phyloP scores from a whole-genome alignment of 345 rosid species.

The Clausena lansium region DNA sequence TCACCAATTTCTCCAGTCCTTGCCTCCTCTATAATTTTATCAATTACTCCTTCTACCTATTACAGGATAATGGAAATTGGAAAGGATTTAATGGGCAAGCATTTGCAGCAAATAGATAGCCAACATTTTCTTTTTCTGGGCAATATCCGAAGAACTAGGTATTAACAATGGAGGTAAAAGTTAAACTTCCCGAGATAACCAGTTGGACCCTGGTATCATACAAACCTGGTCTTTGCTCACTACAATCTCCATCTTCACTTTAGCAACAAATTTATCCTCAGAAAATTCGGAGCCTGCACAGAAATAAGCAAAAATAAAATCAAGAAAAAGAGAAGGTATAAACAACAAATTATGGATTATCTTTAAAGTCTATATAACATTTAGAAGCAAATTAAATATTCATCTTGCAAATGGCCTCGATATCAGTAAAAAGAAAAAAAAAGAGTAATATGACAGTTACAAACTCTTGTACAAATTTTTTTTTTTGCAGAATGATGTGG shows the following conservation, averaged over 20 bases:
- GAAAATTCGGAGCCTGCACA: slow-evolving; percentile 83
- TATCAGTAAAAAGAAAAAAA: background rate
- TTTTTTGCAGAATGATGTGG: no score
- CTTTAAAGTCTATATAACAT: background rate
- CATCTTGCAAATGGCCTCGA: background rate
- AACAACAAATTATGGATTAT: background rate
- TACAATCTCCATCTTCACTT: slow-evolving; percentile 90
- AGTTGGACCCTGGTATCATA: background rate
- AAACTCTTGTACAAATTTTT: no score
- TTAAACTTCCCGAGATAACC: slow-evolving; percentile 5
- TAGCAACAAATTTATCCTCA: slow-evolving; percentile 79
- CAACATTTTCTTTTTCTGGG: background rate
- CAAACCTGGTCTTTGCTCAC: slow-evolving; percentile 78
- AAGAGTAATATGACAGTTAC: no score
- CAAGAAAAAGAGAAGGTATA: background rate
- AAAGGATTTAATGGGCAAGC: background rate
- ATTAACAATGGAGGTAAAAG: background rate
- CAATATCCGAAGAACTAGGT: background rate
- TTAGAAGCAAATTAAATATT: background rate
- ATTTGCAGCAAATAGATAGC: background rate
- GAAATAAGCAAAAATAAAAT: slow-evolving; percentile 12
- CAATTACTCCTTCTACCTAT: slow-evolving; percentile 80
- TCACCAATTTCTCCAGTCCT: slow-evolving; percentile 92
- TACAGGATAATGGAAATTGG: slow-evolving; percentile 7
- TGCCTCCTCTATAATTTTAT: slow-evolving; percentile 65